Percentiles rank a stretch among this genome's conserved stretches.
Conservation (phyloP, 2,329 filamentous ascomycete species). For the Colletotrichum echinochloae region DNA sequence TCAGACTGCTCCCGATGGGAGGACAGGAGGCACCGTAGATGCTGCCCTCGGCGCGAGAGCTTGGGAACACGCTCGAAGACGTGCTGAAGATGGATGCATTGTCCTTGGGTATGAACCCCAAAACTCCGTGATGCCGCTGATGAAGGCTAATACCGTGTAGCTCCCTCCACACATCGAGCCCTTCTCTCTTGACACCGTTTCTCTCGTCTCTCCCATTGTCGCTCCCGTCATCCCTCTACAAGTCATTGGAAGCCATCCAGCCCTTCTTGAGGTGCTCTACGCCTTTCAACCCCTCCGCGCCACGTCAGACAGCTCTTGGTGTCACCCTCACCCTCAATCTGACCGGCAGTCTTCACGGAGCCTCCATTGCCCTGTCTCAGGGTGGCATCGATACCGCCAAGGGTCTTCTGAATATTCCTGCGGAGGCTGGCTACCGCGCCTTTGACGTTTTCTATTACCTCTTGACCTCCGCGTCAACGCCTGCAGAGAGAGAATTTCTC, state of each 20-base stretch:
- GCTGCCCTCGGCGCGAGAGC: conserved; percentile 80
- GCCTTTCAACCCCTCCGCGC: conserved; percentile 86
- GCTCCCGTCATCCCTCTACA: conserved; percentile 80
- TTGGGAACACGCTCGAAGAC: conserved; percentile 95
- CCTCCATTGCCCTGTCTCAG: conserved; percentile 82
- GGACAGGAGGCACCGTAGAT: conserved; percentile 83
- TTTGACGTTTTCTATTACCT: conserved; percentile 99
- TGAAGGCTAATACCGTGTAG: conserved; percentile 57
- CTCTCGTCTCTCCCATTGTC: conserved; percentile 83
- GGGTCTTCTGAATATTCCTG: conserved; percentile 84
- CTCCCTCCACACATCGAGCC: conserved; percentile 88
- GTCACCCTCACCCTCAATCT: conserved; percentile 86
- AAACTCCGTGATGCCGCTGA: neutral
- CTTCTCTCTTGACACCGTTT: conserved; percentile 86
- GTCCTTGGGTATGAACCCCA: conserved; percentile 77
- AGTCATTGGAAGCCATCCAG: conserved; percentile 82
- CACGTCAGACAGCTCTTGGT: conserved; percentile 83
- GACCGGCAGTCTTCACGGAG: conserved; percentile 80
- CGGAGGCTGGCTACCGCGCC: conserved; percentile 84
- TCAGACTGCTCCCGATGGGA: conserved; percentile 75
- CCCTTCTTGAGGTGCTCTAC: conserved; percentile 92
- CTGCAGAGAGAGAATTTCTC: conserved; percentile 89
- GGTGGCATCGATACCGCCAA: conserved; percentile 87
- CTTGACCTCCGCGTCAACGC: conserved; percentile 88
- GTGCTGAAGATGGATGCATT: conserved; percentile 96